Conservation (phyloP, 257 asterid genomes). For the Solanum paucissectum region DNA sequence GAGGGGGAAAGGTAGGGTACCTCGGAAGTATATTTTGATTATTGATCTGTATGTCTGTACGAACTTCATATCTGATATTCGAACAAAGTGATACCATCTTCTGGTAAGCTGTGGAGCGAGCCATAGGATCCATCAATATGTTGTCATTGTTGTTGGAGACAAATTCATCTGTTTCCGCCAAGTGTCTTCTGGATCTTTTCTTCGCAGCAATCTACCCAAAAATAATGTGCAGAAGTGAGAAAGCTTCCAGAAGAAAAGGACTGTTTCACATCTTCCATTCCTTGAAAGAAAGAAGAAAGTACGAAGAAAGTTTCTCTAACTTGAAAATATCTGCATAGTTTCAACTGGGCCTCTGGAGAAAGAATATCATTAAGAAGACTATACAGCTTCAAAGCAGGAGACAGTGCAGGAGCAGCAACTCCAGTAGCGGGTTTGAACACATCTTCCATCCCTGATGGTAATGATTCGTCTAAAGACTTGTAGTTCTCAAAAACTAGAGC, state of each 20-base stretch:
- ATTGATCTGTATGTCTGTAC: conserved; percentile 73
- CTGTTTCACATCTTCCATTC: not conserved
- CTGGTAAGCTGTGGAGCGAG: conserved; percentile 70
- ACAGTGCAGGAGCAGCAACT: conserved; percentile 71
- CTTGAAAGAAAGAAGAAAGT: not conserved
- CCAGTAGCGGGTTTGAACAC: conserved; percentile 66
- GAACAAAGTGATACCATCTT: conserved; percentile 64
- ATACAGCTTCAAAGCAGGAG: conserved; percentile 77
- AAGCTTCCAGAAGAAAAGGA: not conserved
- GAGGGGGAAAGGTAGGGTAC: conserved; percentile 14
- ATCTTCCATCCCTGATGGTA: conserved; percentile 55
- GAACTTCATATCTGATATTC: conserved; percentile 57
- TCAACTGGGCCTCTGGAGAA: conserved; percentile 70
- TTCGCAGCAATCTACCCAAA: conserved; percentile 68
- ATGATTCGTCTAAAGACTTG: conserved; percentile 77
- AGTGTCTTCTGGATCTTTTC: conserved; percentile 75
- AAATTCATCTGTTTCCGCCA: conserved; percentile 79
- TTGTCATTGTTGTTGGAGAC: conserved; percentile 51
- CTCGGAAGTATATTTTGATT: conserved; percentile 78
- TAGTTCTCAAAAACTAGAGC: conserved; percentile 73
- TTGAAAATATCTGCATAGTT: conserved; percentile 87
- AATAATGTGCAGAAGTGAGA: not conserved
- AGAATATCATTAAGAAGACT: conserved; percentile 69
- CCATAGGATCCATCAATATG: conserved; percentile 58
- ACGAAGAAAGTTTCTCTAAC: conserved; percentile 11